Percentiles rank a stretch among this genome's conserved stretches.
These are phyloP conservation scores for Amoebophrya sp. DNA, from an alignment of 169 alveolate species.

Conservation along the genomic window DNA sequence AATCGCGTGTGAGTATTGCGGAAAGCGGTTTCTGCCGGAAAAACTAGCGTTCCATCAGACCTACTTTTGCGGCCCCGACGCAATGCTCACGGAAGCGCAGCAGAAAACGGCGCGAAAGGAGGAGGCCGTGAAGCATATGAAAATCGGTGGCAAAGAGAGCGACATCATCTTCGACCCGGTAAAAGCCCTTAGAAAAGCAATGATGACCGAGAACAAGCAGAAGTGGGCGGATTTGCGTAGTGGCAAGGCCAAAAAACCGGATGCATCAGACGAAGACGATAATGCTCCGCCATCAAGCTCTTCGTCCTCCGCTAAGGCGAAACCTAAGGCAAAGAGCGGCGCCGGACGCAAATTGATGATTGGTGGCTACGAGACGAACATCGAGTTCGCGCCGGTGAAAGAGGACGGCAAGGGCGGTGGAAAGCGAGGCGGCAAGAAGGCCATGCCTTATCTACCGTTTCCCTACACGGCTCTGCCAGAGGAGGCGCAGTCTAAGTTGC, in stretches of 20 bases:
- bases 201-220: background rate
- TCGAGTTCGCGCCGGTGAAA: background rate
- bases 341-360: background rate
- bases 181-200: background rate
- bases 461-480: background rate
- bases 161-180: background rate
- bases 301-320: background rate
- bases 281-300: background rate
- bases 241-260: background rate
- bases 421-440: background rate
- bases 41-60: background rate
- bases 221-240: background rate
- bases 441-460: background rate
- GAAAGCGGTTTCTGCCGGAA: background rate
- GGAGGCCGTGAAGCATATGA: background rate
- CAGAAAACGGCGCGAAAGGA: conserved; percentile 1
- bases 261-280: no score
- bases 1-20: background rate
- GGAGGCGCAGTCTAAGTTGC: background rate
- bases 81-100: background rate
- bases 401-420: background rate
- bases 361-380: conserved; percentile 10
- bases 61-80: conserved; percentile 15
- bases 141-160: background rate
- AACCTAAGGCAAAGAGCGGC: background rate